Conservation (phyloP, 495 filamentous ascomycete genomes). For the Coniosporium apollinis region DNA sequence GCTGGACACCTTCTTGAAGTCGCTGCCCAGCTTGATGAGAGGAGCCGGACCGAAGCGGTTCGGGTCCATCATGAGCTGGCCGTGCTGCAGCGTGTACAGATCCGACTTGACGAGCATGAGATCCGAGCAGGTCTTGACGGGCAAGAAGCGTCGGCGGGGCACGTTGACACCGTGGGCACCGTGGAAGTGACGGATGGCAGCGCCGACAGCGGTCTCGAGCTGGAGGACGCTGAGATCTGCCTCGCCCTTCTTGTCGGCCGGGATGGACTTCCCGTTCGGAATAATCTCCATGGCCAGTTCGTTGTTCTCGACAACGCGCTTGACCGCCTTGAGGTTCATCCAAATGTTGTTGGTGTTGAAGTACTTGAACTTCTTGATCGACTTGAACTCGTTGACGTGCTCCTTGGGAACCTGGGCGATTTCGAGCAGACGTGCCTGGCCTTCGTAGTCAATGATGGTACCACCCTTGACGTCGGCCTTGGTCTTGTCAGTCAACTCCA, state of each 20-base stretch:
- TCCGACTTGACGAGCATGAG: conserved; percentile 99
- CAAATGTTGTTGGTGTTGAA: conserved; percentile 99
- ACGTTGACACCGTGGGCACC: conserved; percentile 99
- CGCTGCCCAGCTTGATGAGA: conserved; percentile 93
- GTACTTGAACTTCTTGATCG: conserved; percentile 99
- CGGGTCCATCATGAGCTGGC: conserved; percentile 88
- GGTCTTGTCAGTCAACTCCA: conserved; percentile 99
- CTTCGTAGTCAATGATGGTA: conserved; percentile 99
- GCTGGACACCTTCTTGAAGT: conserved; percentile 99
- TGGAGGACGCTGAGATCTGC: conserved; percentile 94
- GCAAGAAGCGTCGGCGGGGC: conserved; percentile 90
- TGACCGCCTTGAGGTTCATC: conserved; percentile 94
- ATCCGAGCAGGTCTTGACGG: conserved; percentile 99
- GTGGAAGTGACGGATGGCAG: conserved; percentile 95
- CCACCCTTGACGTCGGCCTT: conserved; percentile 99
- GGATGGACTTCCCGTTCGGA: conserved; percentile 95
- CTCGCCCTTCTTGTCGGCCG: conserved; percentile 98
- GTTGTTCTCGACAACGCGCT: conserved; percentile 96
- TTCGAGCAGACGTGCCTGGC: conserved; percentile 87
- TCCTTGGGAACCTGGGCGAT: conserved; percentile 99
- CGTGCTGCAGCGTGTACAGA: conserved; percentile 98
- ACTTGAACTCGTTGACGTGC: conserved; percentile 99
- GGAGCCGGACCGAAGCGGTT: conserved; percentile 96
- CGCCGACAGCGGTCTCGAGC: conserved; percentile 95
- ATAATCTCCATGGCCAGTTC: conserved; percentile 99